Conservation (phyloP, 768 basidiomycete species). For the Ramaria rubella region DNA sequence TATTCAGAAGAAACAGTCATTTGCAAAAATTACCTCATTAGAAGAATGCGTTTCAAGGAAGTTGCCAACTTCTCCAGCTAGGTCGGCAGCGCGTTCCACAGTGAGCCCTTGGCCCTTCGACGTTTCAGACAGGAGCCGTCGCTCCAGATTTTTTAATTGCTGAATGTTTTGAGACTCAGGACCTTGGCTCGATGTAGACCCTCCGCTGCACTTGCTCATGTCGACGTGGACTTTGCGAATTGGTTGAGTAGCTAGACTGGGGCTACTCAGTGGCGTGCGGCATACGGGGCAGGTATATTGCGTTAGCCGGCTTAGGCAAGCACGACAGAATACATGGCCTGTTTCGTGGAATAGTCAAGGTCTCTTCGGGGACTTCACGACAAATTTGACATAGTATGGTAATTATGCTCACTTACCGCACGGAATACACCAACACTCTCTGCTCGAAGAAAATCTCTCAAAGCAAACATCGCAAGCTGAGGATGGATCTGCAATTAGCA, state of each 20-base stretch:
- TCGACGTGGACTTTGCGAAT: constrained; percentile 1
- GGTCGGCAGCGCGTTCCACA: neutral
- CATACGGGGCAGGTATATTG: neutral
- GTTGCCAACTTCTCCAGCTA: neutral
- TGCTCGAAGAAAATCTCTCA: neutral
- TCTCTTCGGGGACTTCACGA: no score
- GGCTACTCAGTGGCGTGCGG: neutral
- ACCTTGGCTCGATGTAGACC: neutral
- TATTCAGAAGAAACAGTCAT: neutral
- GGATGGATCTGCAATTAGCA: constrained; percentile 4
- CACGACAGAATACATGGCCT: constrained; percentile 6
- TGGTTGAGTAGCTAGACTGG: neutral
- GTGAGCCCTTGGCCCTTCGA: neutral
- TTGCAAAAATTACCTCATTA: neutral
- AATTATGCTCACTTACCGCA: neutral
- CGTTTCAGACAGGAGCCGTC: neutral
- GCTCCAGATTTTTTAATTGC: neutral
- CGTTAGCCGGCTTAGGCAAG: neutral
- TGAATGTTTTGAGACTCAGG: neutral
- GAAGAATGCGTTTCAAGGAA: neutral
- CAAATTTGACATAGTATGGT: neutral
- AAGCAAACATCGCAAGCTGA: constrained; percentile 8
- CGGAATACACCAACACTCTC: constrained; percentile 6
- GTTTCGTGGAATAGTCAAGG: neutral
- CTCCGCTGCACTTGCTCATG: neutral